These are phyloP conservation scores for Pilobolus umbonatus DNA, from an alignment of 192 early-diverging fungal species.

Conservation along the genomic window DNA sequence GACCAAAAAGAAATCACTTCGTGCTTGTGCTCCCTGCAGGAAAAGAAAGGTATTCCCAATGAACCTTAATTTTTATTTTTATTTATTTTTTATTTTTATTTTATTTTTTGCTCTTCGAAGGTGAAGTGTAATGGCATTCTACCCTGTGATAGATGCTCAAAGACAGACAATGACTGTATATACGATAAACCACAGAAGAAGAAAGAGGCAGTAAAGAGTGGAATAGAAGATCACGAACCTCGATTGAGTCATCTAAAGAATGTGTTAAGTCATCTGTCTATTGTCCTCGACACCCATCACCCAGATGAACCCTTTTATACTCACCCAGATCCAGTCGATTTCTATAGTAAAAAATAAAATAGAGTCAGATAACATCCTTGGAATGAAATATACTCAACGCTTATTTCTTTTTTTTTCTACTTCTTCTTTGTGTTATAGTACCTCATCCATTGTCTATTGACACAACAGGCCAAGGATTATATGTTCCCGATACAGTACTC, in stretches of 20 bases:
- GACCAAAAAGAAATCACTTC: conserved; percentile 7
- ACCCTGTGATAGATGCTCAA: conserved; percentile 15
- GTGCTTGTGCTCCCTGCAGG: conserved; percentile 17
- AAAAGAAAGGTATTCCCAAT: conserved; percentile 26
- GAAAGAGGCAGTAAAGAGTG: background rate
- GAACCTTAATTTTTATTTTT: too few species aligned
- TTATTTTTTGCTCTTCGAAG: background rate
- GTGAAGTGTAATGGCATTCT: conserved; percentile 23
- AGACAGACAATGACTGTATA: conserved; percentile 13
- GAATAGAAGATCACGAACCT: conserved; percentile 8
- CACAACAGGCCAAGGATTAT: conserved; percentile 18
- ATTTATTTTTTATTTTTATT: background rate
- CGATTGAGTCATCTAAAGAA: conserved; percentile 3
- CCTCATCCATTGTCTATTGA: background rate
- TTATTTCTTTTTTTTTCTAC: background rate
- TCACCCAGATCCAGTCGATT: conserved; percentile 2
- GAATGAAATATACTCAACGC: background rate
- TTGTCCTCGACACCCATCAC: background rate
- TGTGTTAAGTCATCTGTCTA: conserved; percentile 3
- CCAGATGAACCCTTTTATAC: background rate
- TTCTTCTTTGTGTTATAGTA: background rate
- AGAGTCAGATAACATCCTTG: too few species aligned
- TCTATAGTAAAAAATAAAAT: background rate
- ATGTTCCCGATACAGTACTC: conserved; percentile 5
- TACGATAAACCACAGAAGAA: conserved; percentile 17